Evolutionary conservation across 768 basidiomycete species (phyloP).

Genomic region (Pholiota microspora): DNA sequence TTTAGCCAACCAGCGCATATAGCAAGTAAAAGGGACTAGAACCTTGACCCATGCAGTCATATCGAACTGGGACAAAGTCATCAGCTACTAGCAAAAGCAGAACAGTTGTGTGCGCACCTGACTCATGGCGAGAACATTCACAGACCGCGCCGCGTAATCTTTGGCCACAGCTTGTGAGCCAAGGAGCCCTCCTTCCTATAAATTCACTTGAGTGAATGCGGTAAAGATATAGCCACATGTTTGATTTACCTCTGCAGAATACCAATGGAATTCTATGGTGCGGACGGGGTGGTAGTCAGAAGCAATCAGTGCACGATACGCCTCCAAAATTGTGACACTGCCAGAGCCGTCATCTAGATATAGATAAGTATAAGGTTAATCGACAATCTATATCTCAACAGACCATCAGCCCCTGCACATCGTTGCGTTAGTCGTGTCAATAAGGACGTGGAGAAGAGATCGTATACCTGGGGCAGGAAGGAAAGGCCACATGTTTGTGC

Average conservation of each 20-base stretch:
- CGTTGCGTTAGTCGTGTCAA: constrained; percentile 16
- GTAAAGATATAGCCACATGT: constrained; percentile 14
- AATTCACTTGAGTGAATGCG: constrained; percentile 9
- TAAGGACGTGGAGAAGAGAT: constrained; percentile 9
- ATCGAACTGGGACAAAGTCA: constrained; percentile 58
- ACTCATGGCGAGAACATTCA: constrained; percentile 79
- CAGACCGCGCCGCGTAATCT: constrained; percentile 60
- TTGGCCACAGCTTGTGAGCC: constrained; percentile 89
- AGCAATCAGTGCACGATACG: constrained; percentile 68
- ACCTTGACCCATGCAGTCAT: constrained; percentile 96
- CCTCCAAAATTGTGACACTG: constrained; percentile 75
- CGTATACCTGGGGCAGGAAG: constrained; percentile 68
- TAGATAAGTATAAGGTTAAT: constrained; percentile 20
- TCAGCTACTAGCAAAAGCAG: too few relatives aligned
- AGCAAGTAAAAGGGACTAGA: constrained; percentile 23
- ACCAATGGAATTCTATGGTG: constrained; percentile 82
- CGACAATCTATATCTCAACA: constrained; percentile 11
- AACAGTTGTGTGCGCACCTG: constrained; percentile 55
- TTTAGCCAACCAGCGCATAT: not conserved
- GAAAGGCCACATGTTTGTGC: constrained; percentile 79
- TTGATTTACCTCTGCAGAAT: constrained; percentile 66
- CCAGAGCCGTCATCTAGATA: constrained; percentile 72
- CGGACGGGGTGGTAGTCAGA: constrained; percentile 66
- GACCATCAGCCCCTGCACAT: constrained; percentile 50
- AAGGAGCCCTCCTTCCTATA: constrained; percentile 77